Conservation (phyloP, 2,329 filamentous ascomycete genomes). For the Lasiodiplodia citricola region DNA sequence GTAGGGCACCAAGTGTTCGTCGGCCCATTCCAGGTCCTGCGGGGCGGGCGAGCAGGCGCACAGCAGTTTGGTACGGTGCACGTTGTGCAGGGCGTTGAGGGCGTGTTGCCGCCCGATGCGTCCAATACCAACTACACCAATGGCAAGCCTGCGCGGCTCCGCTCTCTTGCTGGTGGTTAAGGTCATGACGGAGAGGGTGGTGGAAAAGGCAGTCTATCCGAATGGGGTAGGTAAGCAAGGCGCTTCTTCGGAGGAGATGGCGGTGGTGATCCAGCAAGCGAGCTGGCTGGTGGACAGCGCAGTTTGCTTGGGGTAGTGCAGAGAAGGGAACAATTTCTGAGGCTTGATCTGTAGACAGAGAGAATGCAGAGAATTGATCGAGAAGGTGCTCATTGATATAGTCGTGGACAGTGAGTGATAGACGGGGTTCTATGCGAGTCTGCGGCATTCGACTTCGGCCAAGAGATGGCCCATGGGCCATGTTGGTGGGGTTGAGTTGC, state of each 20-base stretch:
- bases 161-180: background rate
- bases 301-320: background rate
- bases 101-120: constrained; percentile 62
- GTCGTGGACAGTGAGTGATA: background rate
- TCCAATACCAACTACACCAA: constrained; percentile 57
- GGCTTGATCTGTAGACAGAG: background rate
- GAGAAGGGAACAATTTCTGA: background rate
- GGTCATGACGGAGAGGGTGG: background rate
- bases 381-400: background rate
- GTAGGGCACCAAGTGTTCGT: constrained; percentile 49
- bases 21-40: constrained; percentile 53
- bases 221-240: constrained; percentile 6
- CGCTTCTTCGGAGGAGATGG: background rate
- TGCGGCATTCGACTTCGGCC: background rate
- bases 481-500: background rate
- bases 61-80: constrained; percentile 56
- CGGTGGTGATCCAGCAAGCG: background rate
- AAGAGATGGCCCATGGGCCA: constrained; percentile 9
- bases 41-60: constrained; percentile 56
- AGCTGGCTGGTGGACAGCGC: background rate
- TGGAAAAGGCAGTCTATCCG: background rate
- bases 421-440: background rate
- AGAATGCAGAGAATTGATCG: background rate
- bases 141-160: constrained; percentile 36
- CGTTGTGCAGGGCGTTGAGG: constrained; percentile 53